Evolutionary conservation across 1,284 basidiomycete genomes (phyloP).

Genomic region (Sporisorium exsertum): DNA sequence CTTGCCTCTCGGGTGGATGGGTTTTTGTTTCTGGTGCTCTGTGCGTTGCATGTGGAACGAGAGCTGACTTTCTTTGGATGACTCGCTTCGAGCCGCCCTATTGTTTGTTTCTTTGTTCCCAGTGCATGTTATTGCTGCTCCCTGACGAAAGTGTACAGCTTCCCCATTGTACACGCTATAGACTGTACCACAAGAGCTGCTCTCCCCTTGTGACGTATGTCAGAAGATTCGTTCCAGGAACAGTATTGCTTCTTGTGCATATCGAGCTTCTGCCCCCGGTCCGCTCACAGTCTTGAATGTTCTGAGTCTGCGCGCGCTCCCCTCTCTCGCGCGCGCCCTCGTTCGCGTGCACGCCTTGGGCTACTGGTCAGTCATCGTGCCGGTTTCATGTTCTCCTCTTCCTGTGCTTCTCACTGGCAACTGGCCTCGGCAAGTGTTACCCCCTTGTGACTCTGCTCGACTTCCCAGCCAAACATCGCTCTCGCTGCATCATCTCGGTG

Average conservation of each 20-base stretch:
- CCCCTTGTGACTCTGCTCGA: no score
- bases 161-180: background rate
- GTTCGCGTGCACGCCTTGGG: background rate
- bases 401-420: slow-evolving; percentile 1
- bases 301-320: no score
- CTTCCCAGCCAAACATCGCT: no score
- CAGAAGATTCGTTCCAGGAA: background rate
- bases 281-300: background rate
- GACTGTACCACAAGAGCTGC: background rate
- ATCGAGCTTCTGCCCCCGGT: no score
- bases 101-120: background rate
- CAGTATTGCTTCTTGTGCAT: background rate
- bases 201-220: background rate
- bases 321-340: no score
- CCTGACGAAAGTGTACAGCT: background rate
- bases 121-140: no score
- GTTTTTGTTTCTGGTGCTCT: background rate
- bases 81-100: background rate
- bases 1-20: background rate
- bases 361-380: background rate
- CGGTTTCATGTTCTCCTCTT: background rate
- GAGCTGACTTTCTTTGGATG: background rate
- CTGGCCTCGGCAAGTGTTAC: background rate
- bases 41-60: background rate
- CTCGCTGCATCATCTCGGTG: background rate